These are phyloP conservation scores for Bimuria novae-zelandiae DNA, from an alignment of 2,329 filamentous ascomycete genomes.

Conservation along the genomic window DNA sequence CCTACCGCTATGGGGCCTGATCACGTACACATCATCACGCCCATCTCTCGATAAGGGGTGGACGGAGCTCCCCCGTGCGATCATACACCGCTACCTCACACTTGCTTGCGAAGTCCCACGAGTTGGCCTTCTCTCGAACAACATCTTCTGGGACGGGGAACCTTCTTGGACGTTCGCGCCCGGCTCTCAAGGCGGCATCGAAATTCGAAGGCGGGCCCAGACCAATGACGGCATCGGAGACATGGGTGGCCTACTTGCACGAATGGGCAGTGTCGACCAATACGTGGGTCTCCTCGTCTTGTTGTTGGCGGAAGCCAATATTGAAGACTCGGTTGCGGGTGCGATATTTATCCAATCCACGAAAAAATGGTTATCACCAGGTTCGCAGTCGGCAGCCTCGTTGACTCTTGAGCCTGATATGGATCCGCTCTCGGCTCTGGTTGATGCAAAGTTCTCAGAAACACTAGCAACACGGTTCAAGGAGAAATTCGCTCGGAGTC, in stretches of 20 bases:
- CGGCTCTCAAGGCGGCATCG: slow-evolving; percentile 55
- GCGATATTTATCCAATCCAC: slow-evolving; percentile 65
- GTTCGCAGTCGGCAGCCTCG: slow-evolving; percentile 12
- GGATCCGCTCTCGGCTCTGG: slow-evolving; percentile 56
- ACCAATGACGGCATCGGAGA: slow-evolving; percentile 85
- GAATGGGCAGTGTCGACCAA: slow-evolving; percentile 34
- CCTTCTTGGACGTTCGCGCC: slow-evolving; percentile 60
- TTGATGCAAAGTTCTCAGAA: slow-evolving; percentile 67
- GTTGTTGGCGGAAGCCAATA: slow-evolving; percentile 54
- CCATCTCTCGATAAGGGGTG: slow-evolving; percentile 34
- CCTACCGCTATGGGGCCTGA: slow-evolving; percentile 66
- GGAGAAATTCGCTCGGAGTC: slow-evolving; percentile 66
- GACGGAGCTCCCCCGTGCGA: slow-evolving; percentile 24
- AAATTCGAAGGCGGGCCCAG: slow-evolving; percentile 67
- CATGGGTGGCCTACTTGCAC: slow-evolving; percentile 66
- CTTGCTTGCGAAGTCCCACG: slow-evolving; percentile 59
- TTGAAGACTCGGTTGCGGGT: slow-evolving; percentile 61
- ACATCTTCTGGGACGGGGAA: slow-evolving; percentile 62
- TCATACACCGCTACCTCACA: slow-evolving; percentile 56
- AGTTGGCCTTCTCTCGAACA: slow-evolving; percentile 55
- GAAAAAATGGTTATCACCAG: slow-evolving; percentile 58
- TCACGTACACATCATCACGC: slow-evolving; percentile 54
- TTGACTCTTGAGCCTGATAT: slow-evolving; percentile 38
- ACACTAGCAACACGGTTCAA: slow-evolving; percentile 67
- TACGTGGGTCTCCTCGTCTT: slow-evolving; percentile 30